Percentiles rank a stretch among this genome's conserved stretches.
phyloP scores from a whole-genome alignment of 2,329 filamentous ascomycete genomes.

The Diaporthe humulicola region DNA sequence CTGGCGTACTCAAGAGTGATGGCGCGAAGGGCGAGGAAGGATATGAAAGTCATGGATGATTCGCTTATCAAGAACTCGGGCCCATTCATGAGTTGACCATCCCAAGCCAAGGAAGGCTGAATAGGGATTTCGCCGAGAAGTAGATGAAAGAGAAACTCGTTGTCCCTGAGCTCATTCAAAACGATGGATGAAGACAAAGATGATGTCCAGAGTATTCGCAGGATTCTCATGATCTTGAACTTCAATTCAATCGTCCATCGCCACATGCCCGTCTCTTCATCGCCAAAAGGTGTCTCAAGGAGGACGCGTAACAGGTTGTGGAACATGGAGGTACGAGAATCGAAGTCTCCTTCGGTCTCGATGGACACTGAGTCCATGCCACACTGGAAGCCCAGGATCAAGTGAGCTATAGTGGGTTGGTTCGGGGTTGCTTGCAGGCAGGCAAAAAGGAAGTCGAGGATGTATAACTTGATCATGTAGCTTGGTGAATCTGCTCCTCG shows the following conservation, averaged over 20 bases:
- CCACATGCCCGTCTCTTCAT: constrained; percentile 69
- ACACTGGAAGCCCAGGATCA: constrained; percentile 89
- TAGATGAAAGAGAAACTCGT: constrained; percentile 84
- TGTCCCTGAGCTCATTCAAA: constrained; percentile 82
- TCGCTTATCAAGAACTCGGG: constrained; percentile 77
- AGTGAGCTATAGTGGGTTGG: constrained; percentile 88
- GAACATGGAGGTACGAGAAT: constrained; percentile 81
- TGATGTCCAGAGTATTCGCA: constrained; percentile 87
- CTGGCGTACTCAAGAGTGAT: constrained; percentile 87
- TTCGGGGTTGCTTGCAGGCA: constrained; percentile 82
- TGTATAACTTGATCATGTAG: constrained; percentile 85
- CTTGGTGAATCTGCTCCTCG: constrained; percentile 76
- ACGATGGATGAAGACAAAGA: constrained; percentile 81
- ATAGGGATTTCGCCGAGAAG: constrained; percentile 81
- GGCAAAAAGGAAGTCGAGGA: constrained; percentile 87
- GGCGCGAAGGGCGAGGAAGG: constrained; percentile 83
- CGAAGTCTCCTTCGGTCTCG: constrained; percentile 77
- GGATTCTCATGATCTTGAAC: constrained; percentile 77
- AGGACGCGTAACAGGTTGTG: constrained; percentile 83
- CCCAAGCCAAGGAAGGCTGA: constrained; percentile 78
- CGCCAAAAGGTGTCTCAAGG: constrained; percentile 75
- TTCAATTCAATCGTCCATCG: constrained; percentile 79
- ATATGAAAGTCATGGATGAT: constrained; percentile 77
- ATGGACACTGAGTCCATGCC: constrained; percentile 78
- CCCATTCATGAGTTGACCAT: constrained; percentile 71